Conservation (phyloP, 148 eudicot genomes). For the Vaccinium vitisidaea region DNA sequence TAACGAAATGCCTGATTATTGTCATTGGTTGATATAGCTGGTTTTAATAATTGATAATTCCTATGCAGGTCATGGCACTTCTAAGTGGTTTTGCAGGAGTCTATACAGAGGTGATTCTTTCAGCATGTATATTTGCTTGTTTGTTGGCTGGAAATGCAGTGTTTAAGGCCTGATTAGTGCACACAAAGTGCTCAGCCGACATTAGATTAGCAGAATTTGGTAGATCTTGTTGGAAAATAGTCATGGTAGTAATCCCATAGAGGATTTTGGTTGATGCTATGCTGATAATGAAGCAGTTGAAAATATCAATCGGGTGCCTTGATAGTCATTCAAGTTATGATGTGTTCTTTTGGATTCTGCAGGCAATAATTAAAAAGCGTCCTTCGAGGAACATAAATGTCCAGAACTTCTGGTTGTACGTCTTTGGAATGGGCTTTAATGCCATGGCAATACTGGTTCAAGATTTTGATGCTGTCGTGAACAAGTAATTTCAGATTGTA, state of each 20-base stretch:
- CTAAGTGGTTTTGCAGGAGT: slow-evolving; percentile 99
- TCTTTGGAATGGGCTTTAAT: slow-evolving; percentile 97
- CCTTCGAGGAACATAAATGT: slow-evolving; percentile 97
- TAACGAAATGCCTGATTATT: slow-evolving; percentile 3
- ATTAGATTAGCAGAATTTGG: neutral
- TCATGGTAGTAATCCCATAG: neutral
- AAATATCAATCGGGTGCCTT: slow-evolving; percentile 4
- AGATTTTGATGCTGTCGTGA: slow-evolving; percentile 88
- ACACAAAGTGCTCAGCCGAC: neutral
- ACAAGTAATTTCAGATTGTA: slow-evolving; percentile 51
- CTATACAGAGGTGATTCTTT: slow-evolving; percentile 80
- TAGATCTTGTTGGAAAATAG: slow-evolving; percentile 4
- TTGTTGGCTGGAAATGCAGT: slow-evolving; percentile 8
- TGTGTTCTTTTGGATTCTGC: slow-evolving; percentile 27
- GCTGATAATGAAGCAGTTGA: neutral
- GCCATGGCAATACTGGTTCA: slow-evolving; percentile 78
- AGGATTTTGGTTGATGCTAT: slow-evolving; percentile 9
- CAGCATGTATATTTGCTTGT: slow-evolving; percentile 4
- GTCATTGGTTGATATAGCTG: neutral
- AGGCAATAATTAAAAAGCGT: slow-evolving; percentile 93
- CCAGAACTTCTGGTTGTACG: slow-evolving; percentile 96
- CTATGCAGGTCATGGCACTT: slow-evolving; percentile 89
- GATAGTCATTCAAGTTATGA: neutral
- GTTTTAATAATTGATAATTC: slow-evolving; percentile 12
- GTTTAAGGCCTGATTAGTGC: neutral